phyloP scores from a whole-genome alignment of 2,329 filamentous ascomycete species.

The Akanthomyces muscarius region DNA sequence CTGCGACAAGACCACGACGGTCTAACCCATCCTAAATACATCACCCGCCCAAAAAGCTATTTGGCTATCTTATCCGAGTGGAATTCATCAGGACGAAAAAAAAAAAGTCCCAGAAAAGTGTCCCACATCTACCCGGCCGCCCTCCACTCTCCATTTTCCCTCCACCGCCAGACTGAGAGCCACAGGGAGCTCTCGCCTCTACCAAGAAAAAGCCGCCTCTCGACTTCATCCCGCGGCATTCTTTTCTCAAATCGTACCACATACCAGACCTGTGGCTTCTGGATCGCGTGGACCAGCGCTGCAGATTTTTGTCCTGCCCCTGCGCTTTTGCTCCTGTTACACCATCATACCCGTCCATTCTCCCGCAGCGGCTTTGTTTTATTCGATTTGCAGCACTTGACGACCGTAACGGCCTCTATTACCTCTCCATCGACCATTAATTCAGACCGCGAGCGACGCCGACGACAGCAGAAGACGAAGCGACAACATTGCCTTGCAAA shows the following conservation, averaged over 20 bases:
- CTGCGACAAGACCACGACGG: slow-evolving; percentile 5
- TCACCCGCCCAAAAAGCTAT: neutral
- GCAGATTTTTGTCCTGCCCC: neutral
- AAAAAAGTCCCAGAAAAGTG: slow-evolving; percentile 6
- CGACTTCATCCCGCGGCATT: neutral
- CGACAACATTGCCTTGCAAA: neutral
- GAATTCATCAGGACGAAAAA: neutral
- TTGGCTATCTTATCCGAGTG: slow-evolving; percentile 6
- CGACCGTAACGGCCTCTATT: slow-evolving; percentile 13
- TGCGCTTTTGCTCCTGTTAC: neutral
- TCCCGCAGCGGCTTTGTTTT: slow-evolving; percentile 4
- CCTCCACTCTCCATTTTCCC: slow-evolving; percentile 11
- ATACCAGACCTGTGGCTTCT: neutral
- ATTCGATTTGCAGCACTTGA: slow-evolving; percentile 10
- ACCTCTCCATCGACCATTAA: slow-evolving; percentile 1
- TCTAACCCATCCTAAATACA: neutral
- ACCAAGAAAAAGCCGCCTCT: slow-evolving; percentile 7
- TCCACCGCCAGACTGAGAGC: slow-evolving; percentile 16
- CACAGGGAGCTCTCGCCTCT: neutral
- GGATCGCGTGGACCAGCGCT: neutral
- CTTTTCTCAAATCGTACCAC: neutral
- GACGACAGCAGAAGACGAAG: neutral
- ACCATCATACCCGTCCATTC: neutral
- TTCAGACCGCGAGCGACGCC: neutral
- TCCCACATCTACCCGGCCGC: slow-evolving; percentile 17